Evolutionary conservation across 164 flowering plant genomes (phyloP), one percentile per base, ranked within the genome.

Genomic region (Litsea cubeba): DNA sequence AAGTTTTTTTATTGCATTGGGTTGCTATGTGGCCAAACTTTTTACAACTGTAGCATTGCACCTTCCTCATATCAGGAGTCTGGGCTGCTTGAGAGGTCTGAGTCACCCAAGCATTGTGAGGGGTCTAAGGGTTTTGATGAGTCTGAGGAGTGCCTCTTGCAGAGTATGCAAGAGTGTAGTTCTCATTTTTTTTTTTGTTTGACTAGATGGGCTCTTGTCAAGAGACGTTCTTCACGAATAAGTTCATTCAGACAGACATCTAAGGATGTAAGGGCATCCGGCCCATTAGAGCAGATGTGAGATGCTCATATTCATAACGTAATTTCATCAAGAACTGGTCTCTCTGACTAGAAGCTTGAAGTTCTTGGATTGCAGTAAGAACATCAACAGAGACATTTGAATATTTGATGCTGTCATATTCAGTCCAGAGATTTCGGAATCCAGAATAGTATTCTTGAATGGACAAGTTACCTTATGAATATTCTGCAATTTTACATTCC

Each of bases 171-270:
- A 63, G 30, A 22, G 66, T 18, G 7, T 18, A 11, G 23, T n/a
- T 63, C 20, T 18, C 66, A 63, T 63, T 63, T 18, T 20, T 25
- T 18, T 20, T 25, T 23, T 4, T 23, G 30, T 18, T 63, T 3
- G 20, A 4, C 66, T 23, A 63, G 20, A 23, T n/a, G 20, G 8
- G 26, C 26, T n/a, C 23, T 3, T 18, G 26, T 63, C 23, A 22
- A 11, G 26, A 5, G 23, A 63, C 66, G 12, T 23, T 22, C 2
- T 23, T 63, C 66, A 63, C 1, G 15, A n/a, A 63, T 3, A 24
- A 63, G 66, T 63, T 22, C 66, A 63, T 23, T 22, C 66, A 63
- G 23, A 24, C 66, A 24, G 66, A 23, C 66, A 63, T 63, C 66
- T 23, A 63, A 23, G 66, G 23, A 18, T n/a, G 25, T 22, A 63